These are phyloP conservation scores for Stropharia rugosoannulata DNA, from an alignment of 768 basidiomycete species.

Conservation along the genomic window DNA sequence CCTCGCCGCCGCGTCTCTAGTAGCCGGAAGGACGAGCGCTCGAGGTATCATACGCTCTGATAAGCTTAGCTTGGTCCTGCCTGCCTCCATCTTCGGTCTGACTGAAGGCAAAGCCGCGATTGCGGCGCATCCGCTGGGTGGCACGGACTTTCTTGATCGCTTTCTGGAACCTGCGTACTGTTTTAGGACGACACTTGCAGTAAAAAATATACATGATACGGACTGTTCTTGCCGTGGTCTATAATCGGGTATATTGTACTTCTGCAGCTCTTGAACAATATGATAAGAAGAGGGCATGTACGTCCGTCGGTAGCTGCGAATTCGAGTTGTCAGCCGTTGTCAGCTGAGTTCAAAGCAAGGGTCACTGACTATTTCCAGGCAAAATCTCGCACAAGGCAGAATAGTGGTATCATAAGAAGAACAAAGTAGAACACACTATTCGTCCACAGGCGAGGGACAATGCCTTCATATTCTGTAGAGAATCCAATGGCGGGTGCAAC, in stretches of 20 bases:
- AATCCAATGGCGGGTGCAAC: constrained; percentile 86
- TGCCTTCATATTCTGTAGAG: constrained; percentile 86
- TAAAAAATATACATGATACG: constrained; percentile 26
- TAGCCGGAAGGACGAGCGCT: constrained; percentile 77
- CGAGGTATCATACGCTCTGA: constrained; percentile 87
- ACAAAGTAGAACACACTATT: constrained; percentile 89
- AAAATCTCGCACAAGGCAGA: constrained; percentile 87
- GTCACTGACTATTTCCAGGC: constrained; percentile 93
- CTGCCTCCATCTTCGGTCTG: constrained; percentile 86
- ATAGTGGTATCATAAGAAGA: constrained; percentile 76
- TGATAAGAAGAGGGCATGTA: constrained; percentile 94
- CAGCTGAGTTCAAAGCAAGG: constrained; percentile 5
- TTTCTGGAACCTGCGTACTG: constrained; percentile 79
- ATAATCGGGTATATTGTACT: constrained; percentile 97
- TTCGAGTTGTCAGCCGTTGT: constrained; percentile 9
- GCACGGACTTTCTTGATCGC: constrained; percentile 99
- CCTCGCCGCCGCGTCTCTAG: constrained; percentile 30
- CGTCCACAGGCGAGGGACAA: constrained; percentile 89
- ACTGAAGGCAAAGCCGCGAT: constrained; percentile 97
- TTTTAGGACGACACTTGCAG: constrained; percentile 3
- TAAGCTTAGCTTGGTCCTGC: constrained; percentile 85
- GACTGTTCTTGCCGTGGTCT: constrained; percentile 97
- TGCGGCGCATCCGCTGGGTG: constrained; percentile 93
- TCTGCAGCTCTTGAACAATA: constrained; percentile 98
- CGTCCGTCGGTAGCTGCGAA: constrained; percentile 80